These are phyloP conservation scores for Paxillus ammoniavirescens DNA, from an alignment of 768 basidiomycete species.

Conservation along the genomic window DNA sequence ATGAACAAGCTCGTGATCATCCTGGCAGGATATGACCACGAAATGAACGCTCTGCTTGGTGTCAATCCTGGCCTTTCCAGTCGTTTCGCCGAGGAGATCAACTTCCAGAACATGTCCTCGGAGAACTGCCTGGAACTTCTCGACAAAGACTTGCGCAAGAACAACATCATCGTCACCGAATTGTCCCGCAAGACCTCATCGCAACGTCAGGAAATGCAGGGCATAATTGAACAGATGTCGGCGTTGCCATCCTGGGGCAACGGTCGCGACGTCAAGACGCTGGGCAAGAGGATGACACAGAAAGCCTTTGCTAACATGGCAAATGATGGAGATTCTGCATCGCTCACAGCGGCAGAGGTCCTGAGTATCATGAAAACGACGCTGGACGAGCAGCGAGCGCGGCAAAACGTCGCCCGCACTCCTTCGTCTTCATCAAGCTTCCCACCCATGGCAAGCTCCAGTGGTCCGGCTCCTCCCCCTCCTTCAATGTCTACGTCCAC, in stretches of 20 bases:
- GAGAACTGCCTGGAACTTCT: slow-evolving; percentile 53
- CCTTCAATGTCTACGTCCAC: slow-evolving; percentile 21
- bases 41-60: slow-evolving; percentile 60
- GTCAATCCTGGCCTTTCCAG: slow-evolving; percentile 68
- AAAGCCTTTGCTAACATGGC: slow-evolving; percentile 34
- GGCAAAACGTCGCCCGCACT: slow-evolving; percentile 11
- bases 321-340: slow-evolving; percentile 14
- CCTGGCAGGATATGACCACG: slow-evolving; percentile 67
- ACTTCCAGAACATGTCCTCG: slow-evolving; percentile 54
- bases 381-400: slow-evolving; percentile 21
- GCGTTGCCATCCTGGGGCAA: slow-evolving; percentile 63
- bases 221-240: slow-evolving; percentile 41
- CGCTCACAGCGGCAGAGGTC: slow-evolving; percentile 28
- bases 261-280: slow-evolving; percentile 58
- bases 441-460: slow-evolving; percentile 22
- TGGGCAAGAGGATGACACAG: slow-evolving; percentile 48
- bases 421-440: slow-evolving; percentile 1
- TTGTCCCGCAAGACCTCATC: slow-evolving; percentile 21
- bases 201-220: slow-evolving; percentile 31
- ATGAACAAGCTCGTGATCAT: slow-evolving; percentile 63
- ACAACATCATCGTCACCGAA: slow-evolving; percentile 36
- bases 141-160: slow-evolving; percentile 44
- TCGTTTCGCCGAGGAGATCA: slow-evolving; percentile 64
- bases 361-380: slow-evolving; percentile 25
- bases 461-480: slow-evolving; percentile 15